Conservation (phyloP, 257 asterid species). For the Henckelia pumila region DNA sequence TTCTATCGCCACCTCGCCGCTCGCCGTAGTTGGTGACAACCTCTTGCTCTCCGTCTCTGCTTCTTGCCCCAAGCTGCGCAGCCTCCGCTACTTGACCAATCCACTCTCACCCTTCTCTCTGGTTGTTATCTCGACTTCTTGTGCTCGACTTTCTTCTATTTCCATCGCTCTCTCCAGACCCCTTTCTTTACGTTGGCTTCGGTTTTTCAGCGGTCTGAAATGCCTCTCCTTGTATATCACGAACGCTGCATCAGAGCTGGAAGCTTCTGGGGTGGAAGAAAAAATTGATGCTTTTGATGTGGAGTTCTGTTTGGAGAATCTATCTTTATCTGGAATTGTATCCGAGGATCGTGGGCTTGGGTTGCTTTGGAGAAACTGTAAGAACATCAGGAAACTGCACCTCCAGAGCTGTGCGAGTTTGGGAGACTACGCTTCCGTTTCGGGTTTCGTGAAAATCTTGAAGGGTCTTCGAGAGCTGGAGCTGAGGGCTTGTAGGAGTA, state of each 20-base stretch:
- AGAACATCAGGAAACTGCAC: conserved; percentile 48
- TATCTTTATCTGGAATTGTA: conserved; percentile 44
- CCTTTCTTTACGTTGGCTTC: conserved; percentile 47
- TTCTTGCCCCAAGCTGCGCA: conserved; percentile 57
- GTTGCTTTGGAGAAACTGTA: conserved; percentile 63
- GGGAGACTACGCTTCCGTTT: conserved; percentile 56
- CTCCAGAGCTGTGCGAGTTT: conserved; percentile 61
- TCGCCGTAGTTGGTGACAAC: background rate
- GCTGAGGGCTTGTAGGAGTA: conserved; percentile 55
- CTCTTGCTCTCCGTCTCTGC: conserved; percentile 36
- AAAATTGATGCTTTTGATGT: conserved; percentile 19
- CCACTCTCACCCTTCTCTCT: conserved; percentile 45
- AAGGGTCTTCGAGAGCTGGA: conserved; percentile 52
- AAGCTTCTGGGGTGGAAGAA: background rate
- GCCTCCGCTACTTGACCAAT: conserved; percentile 36
- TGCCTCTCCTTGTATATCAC: conserved; percentile 40
- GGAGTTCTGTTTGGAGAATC: conserved; percentile 51
- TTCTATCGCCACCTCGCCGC: conserved; percentile 29
- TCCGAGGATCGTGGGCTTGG: conserved; percentile 48
- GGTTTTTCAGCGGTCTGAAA: conserved; percentile 39
- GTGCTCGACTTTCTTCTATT: conserved; percentile 50
- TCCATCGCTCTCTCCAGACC: conserved; percentile 51
- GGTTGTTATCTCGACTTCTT: conserved; percentile 43
- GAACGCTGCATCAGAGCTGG: conserved; percentile 25
- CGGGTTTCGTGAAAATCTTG: conserved; percentile 31